Evolutionary conservation across 176 grass and related monocot species (phyloP), one percentile per base, ranked within the genome.

Genomic region (Avena insularis): DNA sequence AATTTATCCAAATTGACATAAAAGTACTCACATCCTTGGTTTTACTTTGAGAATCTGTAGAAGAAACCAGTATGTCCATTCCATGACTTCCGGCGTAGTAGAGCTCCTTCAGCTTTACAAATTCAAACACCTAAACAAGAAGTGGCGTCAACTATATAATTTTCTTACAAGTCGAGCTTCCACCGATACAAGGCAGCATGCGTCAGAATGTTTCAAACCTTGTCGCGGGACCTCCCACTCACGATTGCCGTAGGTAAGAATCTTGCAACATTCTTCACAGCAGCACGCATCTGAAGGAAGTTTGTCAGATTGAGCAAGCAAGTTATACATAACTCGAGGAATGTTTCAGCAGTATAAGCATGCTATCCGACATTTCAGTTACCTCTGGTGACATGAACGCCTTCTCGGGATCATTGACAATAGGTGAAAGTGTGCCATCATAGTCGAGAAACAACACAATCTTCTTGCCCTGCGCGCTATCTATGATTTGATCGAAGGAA

Each of bases 41-140:
- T 68, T 66, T 84, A 40, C 62, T 73, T 63, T 85, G 5, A 46
- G 25, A 77, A 77, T 85, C 46, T 65, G 75, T 9, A 5, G 48
- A 19, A 69, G 91, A 85, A 78, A 79, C 71, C 65, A 91, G 63
- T 51, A 95, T 93, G 81, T 93, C 93, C 89, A 93, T 91, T 51
- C 91, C 93, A 89, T 95, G 93, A 78, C 93, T 95, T 29, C 93
- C 89, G 43, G 91, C 93, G 57, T 95, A 93, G 63, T 85, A 91
- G 40, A 95, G 84, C 53, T 95, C 93, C 15, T 87, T 82, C 53
- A 93, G 89, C 47, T 87, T 82, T 54, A 95, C 84, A 83, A 95
- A 95, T 79, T 92, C 89, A 47, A 85, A 83, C 35, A 95, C 91
- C 93, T 95, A 80, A 71, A 80, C 40, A 60, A 16, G 38, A 50